phyloP scores from a whole-genome alignment of 192 early-diverging fungal genomes.

The Coemansia sp. region DNA sequence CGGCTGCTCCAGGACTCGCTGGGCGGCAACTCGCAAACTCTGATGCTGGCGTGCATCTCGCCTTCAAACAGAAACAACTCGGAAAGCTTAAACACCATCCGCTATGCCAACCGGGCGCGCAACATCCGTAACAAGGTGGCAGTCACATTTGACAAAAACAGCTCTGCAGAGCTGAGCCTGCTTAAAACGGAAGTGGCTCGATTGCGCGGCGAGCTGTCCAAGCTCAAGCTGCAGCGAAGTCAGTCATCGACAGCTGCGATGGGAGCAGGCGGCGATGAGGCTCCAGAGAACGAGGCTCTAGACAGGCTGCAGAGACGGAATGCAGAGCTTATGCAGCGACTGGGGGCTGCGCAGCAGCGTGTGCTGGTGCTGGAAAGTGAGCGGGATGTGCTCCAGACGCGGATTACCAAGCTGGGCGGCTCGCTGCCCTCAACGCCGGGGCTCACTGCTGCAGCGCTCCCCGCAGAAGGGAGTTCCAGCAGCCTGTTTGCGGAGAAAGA shows the following conservation, averaged over 20 bases:
- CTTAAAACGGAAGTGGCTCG: conserved; percentile 51
- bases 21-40: conserved; percentile 91
- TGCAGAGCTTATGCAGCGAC: conserved; percentile 21
- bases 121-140: conserved; percentile 93
- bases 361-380: conserved; percentile 29
- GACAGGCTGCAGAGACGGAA: conserved; percentile 19
- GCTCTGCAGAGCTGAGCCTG: conserved; percentile 49
- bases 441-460: conserved; percentile 10
- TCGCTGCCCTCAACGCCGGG: conserved; percentile 22
- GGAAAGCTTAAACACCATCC: conserved; percentile 94
- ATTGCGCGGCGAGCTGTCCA: conserved; percentile 49
- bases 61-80: conserved; percentile 81
- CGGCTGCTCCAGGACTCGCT: conserved; percentile 92
- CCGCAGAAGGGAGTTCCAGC: conserved; percentile 1
- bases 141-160: conserved; percentile 62
- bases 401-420: conserved; percentile 26
- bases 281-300: conserved; percentile 8
- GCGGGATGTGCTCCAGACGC: conserved; percentile 24
- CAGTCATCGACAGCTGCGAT: conserved; percentile 18
- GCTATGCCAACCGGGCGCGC: conserved; percentile 94
- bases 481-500: conserved; percentile 22
- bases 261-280: background rate
- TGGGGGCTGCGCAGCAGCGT: conserved; percentile 24
- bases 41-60: conserved; percentile 96
- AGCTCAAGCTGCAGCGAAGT: conserved; percentile 42